phyloP scores from a whole-genome alignment of 2,329 filamentous ascomycete genomes.

The Lasiodiplodia citricola region DNA sequence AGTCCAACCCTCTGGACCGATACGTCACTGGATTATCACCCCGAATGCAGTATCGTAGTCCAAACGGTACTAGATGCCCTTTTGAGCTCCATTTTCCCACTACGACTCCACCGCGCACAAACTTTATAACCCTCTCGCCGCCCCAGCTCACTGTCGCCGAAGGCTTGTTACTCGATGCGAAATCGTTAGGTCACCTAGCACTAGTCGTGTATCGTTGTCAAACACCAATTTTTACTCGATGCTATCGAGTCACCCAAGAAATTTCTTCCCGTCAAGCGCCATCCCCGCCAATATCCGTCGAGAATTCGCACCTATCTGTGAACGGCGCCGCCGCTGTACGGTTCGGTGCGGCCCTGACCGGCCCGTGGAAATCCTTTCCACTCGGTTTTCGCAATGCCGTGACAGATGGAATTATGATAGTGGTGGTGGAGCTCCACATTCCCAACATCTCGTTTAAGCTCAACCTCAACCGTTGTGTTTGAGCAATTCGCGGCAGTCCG shows the following conservation, averaged over 20 bases:
- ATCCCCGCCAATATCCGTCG: not conserved
- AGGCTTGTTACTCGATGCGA: constrained; percentile 17
- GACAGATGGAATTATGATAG: not conserved
- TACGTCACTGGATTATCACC: constrained; percentile 20
- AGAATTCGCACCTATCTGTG: not conserved
- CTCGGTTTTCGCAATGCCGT: not conserved
- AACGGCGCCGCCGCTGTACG: not conserved
- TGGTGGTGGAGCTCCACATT: not conserved
- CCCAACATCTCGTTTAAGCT: not conserved
- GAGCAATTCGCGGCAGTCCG: not conserved
- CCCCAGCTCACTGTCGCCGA: not conserved
- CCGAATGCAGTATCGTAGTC: constrained; percentile 19
- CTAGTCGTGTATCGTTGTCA: not conserved
- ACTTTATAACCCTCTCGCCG: not conserved
- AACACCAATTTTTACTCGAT: not conserved
- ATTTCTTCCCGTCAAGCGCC: not conserved
- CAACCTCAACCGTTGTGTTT: not conserved
- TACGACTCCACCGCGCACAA: not conserved
- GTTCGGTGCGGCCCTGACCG: not conserved
- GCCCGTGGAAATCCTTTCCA: too few relatives aligned
- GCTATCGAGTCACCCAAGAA: not conserved
- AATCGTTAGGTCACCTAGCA: not conserved
- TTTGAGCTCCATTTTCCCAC: constrained; percentile 7
- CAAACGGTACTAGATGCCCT: not conserved
- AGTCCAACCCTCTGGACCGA: constrained; percentile 1